phyloP scores from a whole-genome alignment of 192 early-diverging fungal species.

The Entophlyctis helioformis region DNA sequence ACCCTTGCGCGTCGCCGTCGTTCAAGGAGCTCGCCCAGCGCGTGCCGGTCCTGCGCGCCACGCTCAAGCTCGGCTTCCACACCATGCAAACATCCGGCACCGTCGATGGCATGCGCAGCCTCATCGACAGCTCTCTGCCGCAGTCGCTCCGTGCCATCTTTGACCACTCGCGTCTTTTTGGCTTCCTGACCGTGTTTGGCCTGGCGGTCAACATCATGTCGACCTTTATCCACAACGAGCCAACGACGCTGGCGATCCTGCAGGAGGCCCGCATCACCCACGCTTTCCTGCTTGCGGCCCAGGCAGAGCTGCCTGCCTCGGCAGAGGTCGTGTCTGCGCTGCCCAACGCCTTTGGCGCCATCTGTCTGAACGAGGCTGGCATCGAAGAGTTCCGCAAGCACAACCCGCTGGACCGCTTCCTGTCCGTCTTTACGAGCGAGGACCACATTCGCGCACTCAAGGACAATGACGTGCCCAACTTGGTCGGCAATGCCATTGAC shows the following conservation, averaged over 20 bases:
- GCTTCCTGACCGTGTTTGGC: background rate
- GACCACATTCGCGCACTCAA: constrained; percentile 66
- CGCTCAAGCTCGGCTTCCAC: constrained; percentile 84
- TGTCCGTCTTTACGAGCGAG: constrained; percentile 62
- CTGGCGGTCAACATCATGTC: constrained; percentile 81
- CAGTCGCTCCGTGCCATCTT: constrained; percentile 38
- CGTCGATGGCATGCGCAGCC: constrained; percentile 81
- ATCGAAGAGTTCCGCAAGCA: constrained; percentile 69
- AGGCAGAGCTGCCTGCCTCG: constrained; percentile 59
- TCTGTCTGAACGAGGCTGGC: constrained; percentile 82
- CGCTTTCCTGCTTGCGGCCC: constrained; percentile 60
- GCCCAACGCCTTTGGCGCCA: constrained; percentile 89
- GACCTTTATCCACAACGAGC: constrained; percentile 96
- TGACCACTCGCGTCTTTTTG: background rate
- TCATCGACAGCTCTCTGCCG: constrained; percentile 84
- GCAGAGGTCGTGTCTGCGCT: constrained; percentile 70
- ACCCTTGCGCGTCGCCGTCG: background rate
- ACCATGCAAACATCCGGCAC: constrained; percentile 91
- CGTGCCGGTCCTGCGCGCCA: constrained; percentile 70
- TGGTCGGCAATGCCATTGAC: constrained; percentile 77
- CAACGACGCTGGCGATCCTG: constrained; percentile 83
- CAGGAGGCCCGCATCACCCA: constrained; percentile 86
- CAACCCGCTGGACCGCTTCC: constrained; percentile 58
- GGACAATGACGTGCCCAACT: constrained; percentile 74
- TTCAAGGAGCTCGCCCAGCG: constrained; percentile 44